phyloP scores from a whole-genome alignment of 108 stramenopile genomes.

The Schizochytrium sp. region DNA sequence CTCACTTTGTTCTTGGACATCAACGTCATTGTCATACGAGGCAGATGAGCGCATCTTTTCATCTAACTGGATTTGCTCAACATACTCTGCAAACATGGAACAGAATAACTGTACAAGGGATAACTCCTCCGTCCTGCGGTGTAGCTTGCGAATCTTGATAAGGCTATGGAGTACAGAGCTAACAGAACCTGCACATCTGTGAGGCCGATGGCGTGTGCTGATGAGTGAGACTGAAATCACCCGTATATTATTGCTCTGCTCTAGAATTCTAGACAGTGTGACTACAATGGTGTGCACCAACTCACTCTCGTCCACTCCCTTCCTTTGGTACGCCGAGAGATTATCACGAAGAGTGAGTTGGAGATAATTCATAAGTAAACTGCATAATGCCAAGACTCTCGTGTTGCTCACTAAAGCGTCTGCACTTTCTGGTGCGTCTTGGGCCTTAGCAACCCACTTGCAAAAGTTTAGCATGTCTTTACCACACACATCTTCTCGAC shows the following conservation, averaged over 20 bases:
- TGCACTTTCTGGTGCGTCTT: not conserved
- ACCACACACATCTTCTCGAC: not conserved
- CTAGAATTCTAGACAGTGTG: too few species aligned
- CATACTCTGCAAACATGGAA: not conserved
- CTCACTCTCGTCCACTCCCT: too few species aligned
- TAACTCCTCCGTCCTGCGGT: not conserved
- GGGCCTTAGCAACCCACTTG: not conserved
- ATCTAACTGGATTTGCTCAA: not conserved
- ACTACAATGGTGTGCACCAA: too few species aligned
- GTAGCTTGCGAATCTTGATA: not conserved
- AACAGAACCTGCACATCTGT: not conserved
- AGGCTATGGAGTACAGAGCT: not conserved
- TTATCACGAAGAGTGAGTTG: too few species aligned
- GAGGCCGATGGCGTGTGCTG: not conserved
- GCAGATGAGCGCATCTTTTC: too few species aligned
- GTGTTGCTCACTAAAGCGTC: too few species aligned
- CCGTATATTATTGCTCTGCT: not conserved
- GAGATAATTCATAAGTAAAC: too few species aligned
- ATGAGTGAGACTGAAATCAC: not conserved
- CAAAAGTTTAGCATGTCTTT: not conserved
- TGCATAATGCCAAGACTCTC: too few species aligned
- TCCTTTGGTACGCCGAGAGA: too few species aligned
- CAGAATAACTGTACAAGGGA: conserved; percentile 3
- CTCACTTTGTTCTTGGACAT: not conserved
- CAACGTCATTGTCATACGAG: not conserved